Conservation (phyloP, 192 early-diverging fungal genomes). For the Mortierella hygrophila region DNA sequence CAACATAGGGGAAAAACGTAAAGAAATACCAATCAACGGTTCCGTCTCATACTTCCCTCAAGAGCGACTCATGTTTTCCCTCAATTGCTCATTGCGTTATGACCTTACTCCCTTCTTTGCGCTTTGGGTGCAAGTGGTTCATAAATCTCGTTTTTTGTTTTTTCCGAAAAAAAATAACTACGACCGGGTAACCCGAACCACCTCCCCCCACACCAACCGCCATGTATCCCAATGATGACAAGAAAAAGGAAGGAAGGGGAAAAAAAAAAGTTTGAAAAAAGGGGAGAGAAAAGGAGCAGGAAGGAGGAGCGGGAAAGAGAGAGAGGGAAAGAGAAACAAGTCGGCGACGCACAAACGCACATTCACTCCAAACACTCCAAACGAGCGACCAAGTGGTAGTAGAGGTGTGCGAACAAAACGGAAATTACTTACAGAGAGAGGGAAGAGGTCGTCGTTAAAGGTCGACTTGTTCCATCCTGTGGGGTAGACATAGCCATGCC, state of each 20-base stretch:
- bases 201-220: background rate
- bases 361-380: background rate
- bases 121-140: background rate
- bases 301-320: background rate
- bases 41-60: background rate
- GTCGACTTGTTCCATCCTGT: slow-evolving; percentile 5
- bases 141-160: background rate
- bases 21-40: background rate
- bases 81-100: background rate
- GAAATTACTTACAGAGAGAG: background rate
- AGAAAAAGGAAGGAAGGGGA: background rate
- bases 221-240: background rate
- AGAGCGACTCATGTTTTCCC: background rate
- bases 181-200: background rate
- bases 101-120: background rate
- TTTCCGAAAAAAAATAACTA: background rate
- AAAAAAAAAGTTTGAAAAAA: background rate
- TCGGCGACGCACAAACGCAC: background rate
- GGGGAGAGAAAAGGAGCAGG: background rate
- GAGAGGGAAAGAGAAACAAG: background rate
- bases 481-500: background rate
- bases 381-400: background rate
- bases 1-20: background rate
- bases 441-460: background rate
- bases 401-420: background rate